Percentiles rank a stretch among this genome's conserved stretches.
These are phyloP conservation scores for Candida dendrica DNA, from an alignment of 805 yeast species.

Conservation along the genomic window DNA sequence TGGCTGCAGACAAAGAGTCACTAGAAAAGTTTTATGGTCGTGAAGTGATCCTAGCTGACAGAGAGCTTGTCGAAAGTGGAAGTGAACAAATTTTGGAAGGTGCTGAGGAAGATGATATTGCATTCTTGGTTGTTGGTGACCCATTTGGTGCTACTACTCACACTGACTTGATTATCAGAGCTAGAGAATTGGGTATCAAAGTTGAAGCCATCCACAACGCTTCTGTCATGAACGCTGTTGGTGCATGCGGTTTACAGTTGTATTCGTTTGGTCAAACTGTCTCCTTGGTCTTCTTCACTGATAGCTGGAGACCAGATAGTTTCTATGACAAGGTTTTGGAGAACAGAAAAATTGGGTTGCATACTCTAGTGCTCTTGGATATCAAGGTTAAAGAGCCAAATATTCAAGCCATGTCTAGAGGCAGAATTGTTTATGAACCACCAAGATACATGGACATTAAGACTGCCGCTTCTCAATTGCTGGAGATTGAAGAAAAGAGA, in stretches of 20 bases:
- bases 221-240: conserved; percentile 96
- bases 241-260: conserved; percentile 93
- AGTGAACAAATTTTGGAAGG: conserved; percentile 74
- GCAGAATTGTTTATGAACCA: conserved; percentile 87
- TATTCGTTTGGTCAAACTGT: conserved; percentile 96
- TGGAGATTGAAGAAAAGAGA: conserved; percentile 80
- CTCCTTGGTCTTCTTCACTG: conserved; percentile 94
- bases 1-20: conserved; percentile 78
- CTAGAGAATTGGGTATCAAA: conserved; percentile 72
- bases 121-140: conserved; percentile 94
- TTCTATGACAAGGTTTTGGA: conserved; percentile 87
- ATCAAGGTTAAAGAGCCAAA: conserved; percentile 97
- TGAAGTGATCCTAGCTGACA: conserved; percentile 80
- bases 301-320: conserved; percentile 92
- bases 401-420: conserved; percentile 88
- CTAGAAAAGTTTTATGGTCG: conserved; percentile 83
- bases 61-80: conserved; percentile 89
- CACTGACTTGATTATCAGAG: conserved; percentile 87
- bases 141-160: conserved; percentile 98
- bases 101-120: conserved; percentile 78
- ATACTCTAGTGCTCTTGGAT: conserved; percentile 80
- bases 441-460: conserved; percentile 93
- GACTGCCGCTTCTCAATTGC: conserved; percentile 80
- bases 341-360: conserved; percentile 84
- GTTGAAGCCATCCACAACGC: conserved; percentile 91